Evolutionary conservation across 306 rosid species (phyloP).

Genomic region (Quercus robur): DNA sequence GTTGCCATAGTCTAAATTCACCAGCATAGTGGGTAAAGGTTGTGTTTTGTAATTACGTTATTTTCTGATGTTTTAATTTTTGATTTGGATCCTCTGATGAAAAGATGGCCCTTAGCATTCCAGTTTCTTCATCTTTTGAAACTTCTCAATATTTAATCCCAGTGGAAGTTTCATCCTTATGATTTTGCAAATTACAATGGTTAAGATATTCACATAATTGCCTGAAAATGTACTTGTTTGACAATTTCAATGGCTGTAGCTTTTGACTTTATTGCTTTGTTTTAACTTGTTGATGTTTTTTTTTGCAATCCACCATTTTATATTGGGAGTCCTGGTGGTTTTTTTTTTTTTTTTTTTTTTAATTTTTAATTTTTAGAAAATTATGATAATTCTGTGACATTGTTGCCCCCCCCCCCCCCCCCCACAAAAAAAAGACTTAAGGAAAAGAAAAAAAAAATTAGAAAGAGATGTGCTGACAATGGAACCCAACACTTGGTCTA

Average conservation of each 20-base stretch:
- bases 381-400: background rate
- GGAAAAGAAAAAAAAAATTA: background rate
- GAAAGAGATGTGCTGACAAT: background rate
- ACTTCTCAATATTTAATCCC: background rate
- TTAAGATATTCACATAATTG: background rate
- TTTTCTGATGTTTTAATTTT: background rate
- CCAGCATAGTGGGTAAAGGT: slow-evolving; percentile 5
- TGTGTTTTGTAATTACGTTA: background rate
- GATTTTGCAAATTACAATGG: background rate
- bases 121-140: background rate
- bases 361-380: background rate
- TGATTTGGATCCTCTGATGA: background rate
- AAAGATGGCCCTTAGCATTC: background rate
- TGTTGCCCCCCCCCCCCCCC: too few relatives aligned
- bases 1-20: slow-evolving; percentile 12
- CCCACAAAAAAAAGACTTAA: too few relatives aligned
- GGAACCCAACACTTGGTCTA: too few relatives aligned
- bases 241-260: background rate
- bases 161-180: background rate
- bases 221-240: background rate
- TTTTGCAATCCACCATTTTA: background rate
- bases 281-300: background rate
- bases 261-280: background rate
- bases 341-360: background rate
- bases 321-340: background rate